Evolutionary conservation across 2,329 filamentous ascomycete genomes (phyloP).

Genomic region (Arachnomyces sp.): DNA sequence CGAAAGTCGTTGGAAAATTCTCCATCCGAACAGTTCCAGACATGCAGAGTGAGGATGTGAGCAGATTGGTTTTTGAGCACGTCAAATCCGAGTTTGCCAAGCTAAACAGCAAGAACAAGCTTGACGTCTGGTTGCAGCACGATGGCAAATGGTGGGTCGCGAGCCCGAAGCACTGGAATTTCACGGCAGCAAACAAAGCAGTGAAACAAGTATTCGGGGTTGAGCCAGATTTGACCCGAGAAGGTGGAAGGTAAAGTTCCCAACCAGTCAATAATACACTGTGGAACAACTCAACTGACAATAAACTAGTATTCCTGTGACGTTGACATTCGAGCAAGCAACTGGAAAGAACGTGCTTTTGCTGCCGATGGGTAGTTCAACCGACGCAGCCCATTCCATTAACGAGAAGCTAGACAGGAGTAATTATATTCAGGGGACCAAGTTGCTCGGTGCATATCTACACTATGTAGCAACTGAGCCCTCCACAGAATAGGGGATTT

Average conservation of each 20-base stretch:
- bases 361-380: constrained; percentile 94
- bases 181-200: constrained; percentile 88
- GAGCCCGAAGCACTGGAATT: constrained; percentile 98
- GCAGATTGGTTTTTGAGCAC: constrained; percentile 74
- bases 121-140: constrained; percentile 77
- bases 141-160: constrained; percentile 98
- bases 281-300: constrained; percentile 14
- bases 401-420: constrained; percentile 96
- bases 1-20: constrained; percentile 97
- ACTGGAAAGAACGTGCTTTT: constrained; percentile 96
- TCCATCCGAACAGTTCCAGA: constrained; percentile 94
- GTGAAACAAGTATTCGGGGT: constrained; percentile 91
- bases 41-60: constrained; percentile 90
- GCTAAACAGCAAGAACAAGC: constrained; percentile 83
- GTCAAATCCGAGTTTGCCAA: constrained; percentile 78
- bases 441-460: constrained; percentile 87
- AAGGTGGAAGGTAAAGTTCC: constrained; percentile 70
- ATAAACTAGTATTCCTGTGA: constrained; percentile 77
- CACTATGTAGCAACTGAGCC: constrained; percentile 94
- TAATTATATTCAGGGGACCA: constrained; percentile 98
- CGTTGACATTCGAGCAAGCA: constrained; percentile 92
- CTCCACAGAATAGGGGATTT: constrained; percentile 26
- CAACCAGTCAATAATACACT: constrained; percentile 2
- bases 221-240: constrained; percentile 87
- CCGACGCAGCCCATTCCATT: constrained; percentile 92